phyloP scores from a whole-genome alignment of 805 yeast genomes.

The Candida insectalens region DNA sequence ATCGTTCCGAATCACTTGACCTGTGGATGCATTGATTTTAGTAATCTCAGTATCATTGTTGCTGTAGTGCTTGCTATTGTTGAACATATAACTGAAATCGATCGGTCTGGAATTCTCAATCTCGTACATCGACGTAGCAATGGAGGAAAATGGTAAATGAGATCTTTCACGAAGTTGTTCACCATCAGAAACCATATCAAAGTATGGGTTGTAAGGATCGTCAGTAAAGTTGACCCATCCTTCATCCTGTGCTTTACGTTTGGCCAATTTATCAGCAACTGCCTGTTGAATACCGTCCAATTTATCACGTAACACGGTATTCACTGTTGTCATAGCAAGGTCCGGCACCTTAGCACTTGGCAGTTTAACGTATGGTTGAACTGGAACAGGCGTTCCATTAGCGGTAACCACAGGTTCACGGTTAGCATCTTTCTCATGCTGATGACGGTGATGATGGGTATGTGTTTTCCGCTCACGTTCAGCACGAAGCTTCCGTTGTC shows the following conservation, averaged over 20 bases:
- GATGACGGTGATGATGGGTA: slow-evolving; percentile 9
- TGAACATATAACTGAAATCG: slow-evolving; percentile 34
- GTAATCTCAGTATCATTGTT: slow-evolving; percentile 18
- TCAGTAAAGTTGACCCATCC: slow-evolving; percentile 82
- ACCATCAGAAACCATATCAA: slow-evolving; percentile 53
- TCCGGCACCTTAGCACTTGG: slow-evolving; percentile 93
- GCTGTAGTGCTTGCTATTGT: slow-evolving; percentile 31
- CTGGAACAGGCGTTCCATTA: slow-evolving; percentile 24
- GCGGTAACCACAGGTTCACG: slow-evolving; percentile 1
- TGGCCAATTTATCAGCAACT: slow-evolving; percentile 75
- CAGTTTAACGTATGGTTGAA: slow-evolving; percentile 75
- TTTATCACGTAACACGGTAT: slow-evolving; percentile 62
- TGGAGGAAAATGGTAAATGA: slow-evolving; percentile 74
- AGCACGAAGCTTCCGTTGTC: not conserved
- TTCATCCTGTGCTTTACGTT: slow-evolving; percentile 57
- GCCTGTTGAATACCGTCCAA: slow-evolving; percentile 70
- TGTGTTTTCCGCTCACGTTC: not conserved
- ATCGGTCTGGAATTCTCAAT: slow-evolving; percentile 51
- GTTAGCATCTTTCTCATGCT: not conserved
- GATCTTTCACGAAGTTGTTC: slow-evolving; percentile 38
- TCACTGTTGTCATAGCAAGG: slow-evolving; percentile 77
- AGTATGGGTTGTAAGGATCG: slow-evolving; percentile 74
- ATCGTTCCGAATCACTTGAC: slow-evolving; percentile 37
- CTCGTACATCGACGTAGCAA: slow-evolving; percentile 59
- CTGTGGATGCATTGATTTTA: slow-evolving; percentile 37